These are phyloP conservation scores for Camellia sinensis DNA, from an alignment of 148 eudicot genomes.

Conservation along the genomic window DNA sequence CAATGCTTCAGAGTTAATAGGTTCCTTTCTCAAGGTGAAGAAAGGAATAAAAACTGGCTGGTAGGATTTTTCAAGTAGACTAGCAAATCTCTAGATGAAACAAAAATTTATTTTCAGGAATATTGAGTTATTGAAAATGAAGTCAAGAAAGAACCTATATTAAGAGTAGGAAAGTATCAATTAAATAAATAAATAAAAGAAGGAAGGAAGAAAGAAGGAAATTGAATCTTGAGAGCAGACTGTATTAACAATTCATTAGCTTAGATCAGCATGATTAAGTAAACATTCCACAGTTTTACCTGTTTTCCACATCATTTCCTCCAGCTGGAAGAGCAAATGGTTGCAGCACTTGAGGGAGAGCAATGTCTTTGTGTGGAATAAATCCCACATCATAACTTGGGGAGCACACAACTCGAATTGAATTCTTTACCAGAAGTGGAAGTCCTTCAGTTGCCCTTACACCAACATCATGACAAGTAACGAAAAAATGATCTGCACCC, in stretches of 20 bases:
- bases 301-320: slow-evolving; percentile 78
- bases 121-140: background rate
- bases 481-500: slow-evolving; percentile 96
- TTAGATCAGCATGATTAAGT: background rate
- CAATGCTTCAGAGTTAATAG: background rate
- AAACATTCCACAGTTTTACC: slow-evolving; percentile 35
- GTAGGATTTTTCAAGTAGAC: background rate
- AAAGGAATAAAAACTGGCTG: background rate
- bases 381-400: slow-evolving; percentile 89
- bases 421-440: slow-evolving; percentile 76
- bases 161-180: background rate
- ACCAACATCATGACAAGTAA: slow-evolving; percentile 96
- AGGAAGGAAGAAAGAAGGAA: background rate
- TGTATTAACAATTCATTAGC: background rate
- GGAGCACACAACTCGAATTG: slow-evolving; percentile 89
- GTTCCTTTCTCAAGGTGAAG: background rate
- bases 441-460: slow-evolving; percentile 92
- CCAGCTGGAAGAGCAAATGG: slow-evolving; percentile 97
- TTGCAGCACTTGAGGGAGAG: slow-evolving; percentile 93
- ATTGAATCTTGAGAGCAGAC: background rate
- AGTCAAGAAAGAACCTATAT: background rate
- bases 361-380: slow-evolving; percentile 95
- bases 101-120: background rate
- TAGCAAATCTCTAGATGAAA: background rate
- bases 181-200: background rate